These are phyloP conservation scores for Uromyces viciae-fabae DNA, from an alignment of 1,284 basidiomycete species.

Conservation along the genomic window DNA sequence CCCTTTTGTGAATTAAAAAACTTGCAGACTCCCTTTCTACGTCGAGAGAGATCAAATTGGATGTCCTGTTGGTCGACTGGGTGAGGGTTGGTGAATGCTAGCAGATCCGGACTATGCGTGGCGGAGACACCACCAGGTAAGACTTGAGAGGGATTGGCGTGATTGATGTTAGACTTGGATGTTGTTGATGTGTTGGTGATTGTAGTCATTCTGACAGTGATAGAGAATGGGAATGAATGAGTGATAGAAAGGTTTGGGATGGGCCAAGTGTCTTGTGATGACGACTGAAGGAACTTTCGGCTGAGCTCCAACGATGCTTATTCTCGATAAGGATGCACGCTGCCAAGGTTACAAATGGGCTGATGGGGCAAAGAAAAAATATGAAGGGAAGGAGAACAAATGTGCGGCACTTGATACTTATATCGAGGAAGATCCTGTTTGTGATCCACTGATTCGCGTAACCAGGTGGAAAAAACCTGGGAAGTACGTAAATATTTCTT, in stretches of 20 bases:
- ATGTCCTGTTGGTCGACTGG: conserved; percentile 43
- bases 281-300: background rate
- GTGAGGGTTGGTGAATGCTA: conserved; percentile 35
- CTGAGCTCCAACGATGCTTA: background rate
- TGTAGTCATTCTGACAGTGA: background rate
- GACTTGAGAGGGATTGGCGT: conserved; percentile 8
- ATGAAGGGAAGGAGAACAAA: conserved; percentile 15
- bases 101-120: conserved; percentile 13
- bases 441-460: conserved; percentile 6
- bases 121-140: background rate
- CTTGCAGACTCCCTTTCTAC: conserved; percentile 45
- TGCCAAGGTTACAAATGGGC: conserved; percentile 31
- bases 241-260: background rate
- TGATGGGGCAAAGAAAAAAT: background rate
- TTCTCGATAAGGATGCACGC: background rate
- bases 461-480: conserved; percentile 20
- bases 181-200: background rate
- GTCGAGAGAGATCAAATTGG: conserved; percentile 38
- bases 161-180: conserved; percentile 6
- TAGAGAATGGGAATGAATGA: background rate
- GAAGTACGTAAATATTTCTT: background rate
- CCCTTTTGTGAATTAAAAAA: conserved; percentile 46
- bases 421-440: conserved; percentile 19
- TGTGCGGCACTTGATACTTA: background rate
- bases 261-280: background rate